Conservation (phyloP, 768 basidiomycete genomes). For the Kwoniella newhampshirensis region DNA sequence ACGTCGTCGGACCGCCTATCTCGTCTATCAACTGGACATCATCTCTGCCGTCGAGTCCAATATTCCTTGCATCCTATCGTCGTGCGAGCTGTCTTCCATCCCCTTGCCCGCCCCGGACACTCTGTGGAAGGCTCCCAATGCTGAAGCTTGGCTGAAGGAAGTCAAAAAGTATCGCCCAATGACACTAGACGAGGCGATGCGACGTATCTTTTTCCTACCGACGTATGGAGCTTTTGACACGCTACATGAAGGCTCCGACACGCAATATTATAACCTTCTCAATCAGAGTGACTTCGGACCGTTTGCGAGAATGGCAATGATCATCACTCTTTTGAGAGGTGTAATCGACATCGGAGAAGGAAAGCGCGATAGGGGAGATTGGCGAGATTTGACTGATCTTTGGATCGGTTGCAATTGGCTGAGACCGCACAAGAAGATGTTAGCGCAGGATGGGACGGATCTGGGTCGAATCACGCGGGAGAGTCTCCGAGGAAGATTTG, state of each 20-base stretch:
- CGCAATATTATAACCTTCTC: constrained; percentile 41
- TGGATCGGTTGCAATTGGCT: constrained; percentile 44
- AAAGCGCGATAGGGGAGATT: constrained; percentile 47
- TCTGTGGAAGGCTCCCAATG: constrained; percentile 52
- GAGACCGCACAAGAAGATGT: constrained; percentile 34
- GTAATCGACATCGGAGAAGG: constrained; percentile 54
- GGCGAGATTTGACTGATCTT: constrained; percentile 46
- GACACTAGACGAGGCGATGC: constrained; percentile 50
- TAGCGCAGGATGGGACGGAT: constrained; percentile 41
- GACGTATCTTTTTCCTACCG: constrained; percentile 46
- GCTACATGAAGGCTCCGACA: constrained; percentile 39
- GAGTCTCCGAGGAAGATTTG: constrained; percentile 35
- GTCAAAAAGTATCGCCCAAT: constrained; percentile 42
- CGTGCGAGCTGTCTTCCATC: constrained; percentile 48
- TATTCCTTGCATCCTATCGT: constrained; percentile 43
- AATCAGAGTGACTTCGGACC: constrained; percentile 50
- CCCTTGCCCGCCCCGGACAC: constrained; percentile 54
- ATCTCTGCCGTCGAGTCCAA: constrained; percentile 53
- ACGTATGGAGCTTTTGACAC: constrained; percentile 43
- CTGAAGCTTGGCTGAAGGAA: constrained; percentile 49
- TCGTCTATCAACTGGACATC: constrained; percentile 55
- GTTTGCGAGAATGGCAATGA: constrained; percentile 52
- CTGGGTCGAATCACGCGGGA: constrained; percentile 45
- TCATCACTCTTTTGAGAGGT: constrained; percentile 52
- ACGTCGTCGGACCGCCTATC: constrained; percentile 50